A percentile compares a stretch with the other conserved stretches of the same genome.
These are phyloP conservation scores for Porodaedalea pini DNA, from an alignment of 1,284 basidiomycete genomes.

Conservation along the genomic window DNA sequence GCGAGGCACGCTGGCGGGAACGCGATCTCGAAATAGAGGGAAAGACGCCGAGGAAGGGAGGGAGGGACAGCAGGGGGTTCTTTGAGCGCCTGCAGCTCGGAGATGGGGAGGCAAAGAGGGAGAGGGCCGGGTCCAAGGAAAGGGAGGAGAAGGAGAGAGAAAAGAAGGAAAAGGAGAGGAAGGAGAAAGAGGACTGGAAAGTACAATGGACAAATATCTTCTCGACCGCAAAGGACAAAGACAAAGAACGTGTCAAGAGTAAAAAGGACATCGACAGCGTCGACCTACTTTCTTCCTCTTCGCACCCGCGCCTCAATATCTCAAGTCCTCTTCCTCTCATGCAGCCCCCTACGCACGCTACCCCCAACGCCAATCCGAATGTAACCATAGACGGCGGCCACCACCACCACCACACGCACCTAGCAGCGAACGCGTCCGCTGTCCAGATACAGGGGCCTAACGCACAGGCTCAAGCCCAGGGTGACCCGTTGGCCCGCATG, in stretches of 20 bases:
- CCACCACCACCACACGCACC: too few relatives aligned
- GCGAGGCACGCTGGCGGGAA: constrained; percentile 13
- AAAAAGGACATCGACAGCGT: constrained; percentile 2
- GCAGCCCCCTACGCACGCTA: background rate
- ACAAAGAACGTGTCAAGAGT: constrained; percentile 21
- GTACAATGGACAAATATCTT: constrained; percentile 46
- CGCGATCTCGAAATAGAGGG: constrained; percentile 12
- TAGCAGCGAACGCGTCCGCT: too few relatives aligned
- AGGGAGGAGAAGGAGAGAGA: constrained; percentile 27
- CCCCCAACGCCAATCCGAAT: background rate
- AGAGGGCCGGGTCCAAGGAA: background rate
- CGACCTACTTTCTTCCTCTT: background rate
- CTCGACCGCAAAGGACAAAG: constrained; percentile 35
- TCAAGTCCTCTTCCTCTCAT: background rate
- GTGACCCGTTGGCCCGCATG: constrained; percentile 62
- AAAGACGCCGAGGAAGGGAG: background rate
- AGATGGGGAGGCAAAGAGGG: constrained; percentile 3
- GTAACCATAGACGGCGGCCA: background rate
- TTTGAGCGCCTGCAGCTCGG: constrained; percentile 11
- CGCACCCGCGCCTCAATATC: background rate
- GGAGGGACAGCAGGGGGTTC: constrained; percentile 5
- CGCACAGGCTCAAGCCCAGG: constrained; percentile 29
- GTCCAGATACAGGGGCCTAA: constrained; percentile 37
- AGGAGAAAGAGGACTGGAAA: constrained; percentile 32
- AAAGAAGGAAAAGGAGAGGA: constrained; percentile 30